Evolutionary conservation across 2,329 filamentous ascomycete genomes (phyloP), one percentile per base, ranked within the genome.

Genomic region (Ophiostoma sp.): DNA sequence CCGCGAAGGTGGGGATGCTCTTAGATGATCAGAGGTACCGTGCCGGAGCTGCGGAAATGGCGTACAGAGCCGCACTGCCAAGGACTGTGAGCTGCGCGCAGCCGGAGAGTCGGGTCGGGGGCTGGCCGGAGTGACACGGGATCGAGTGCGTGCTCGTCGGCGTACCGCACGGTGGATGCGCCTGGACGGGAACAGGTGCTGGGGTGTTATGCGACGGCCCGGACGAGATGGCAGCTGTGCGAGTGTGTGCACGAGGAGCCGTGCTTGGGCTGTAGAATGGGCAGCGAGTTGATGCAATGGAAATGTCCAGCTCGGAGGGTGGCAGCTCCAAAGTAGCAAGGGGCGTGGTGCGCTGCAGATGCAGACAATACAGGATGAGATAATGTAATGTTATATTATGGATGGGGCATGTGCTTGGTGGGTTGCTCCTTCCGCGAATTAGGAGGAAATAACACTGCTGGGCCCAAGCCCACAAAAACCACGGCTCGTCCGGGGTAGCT

Each of bases 401-500:
- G 27, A 60, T 38, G 12, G 27, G 55, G 55, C 55, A 60, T 38
- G 7, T 27, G 16, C 55, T 62, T 63, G 16, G 60, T 63, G 60
- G 60, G 60, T n/a, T 63, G 60, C 60, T 62, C 58, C 58, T 58
- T 38, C 52, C 55, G 38, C 38, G 44, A 63, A 63, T 63, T 16
- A 42, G 40, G 18, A 40, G 40, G 60, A 60, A 60, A 60, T 60
- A 60, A 41, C 60, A 63, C 60, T 63, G 42, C 38, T 12, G 60
- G 11, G 60, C 18, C 18, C 49, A 36, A 55, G 16, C 41, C 58
- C 58, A 62, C 62, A 64, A 11, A 45, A 9, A 18, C 27, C 7
- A 64, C 62, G 62, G 62, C 41, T 64, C 63, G 63, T 64, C 63
- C 42, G 42, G 63, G 63, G 63, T 64, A 64, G 42, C 63, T 44